phyloP scores from a whole-genome alignment of 2,329 filamentous ascomycete genomes.

The Phaeosphaeriaceae sp. region DNA sequence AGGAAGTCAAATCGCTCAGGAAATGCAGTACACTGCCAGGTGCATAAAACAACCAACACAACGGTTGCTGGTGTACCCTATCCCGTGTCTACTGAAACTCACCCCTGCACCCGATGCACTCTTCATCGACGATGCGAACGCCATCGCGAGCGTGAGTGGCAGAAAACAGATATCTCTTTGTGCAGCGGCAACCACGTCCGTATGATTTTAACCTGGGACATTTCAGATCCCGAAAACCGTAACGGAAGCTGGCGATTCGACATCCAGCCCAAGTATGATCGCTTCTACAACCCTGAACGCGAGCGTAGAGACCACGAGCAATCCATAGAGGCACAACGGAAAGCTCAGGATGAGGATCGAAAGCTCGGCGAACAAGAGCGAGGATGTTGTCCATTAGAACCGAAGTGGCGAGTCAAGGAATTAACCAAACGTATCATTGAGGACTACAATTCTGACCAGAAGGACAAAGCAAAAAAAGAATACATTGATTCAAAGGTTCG shows the following conservation, averaged over 20 bases:
- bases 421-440: slow-evolving; percentile 1
- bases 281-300: background rate
- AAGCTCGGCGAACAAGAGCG: background rate
- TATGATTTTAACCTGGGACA: slow-evolving; percentile 15
- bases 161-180: slow-evolving; percentile 11
- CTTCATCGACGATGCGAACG: slow-evolving; percentile 4
- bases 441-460: slow-evolving; percentile 4
- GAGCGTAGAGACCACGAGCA: background rate
- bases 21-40: background rate
- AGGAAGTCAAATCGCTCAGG: background rate
- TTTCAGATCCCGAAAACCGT: slow-evolving; percentile 17
- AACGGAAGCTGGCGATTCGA: slow-evolving; percentile 13
- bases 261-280: slow-evolving; percentile 5
- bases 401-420: background rate
- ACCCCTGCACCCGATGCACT: slow-evolving; percentile 2
- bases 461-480: background rate
- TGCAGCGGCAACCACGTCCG: slow-evolving; percentile 12
- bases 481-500: slow-evolving; percentile 2
- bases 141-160: background rate
- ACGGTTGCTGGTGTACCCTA: slow-evolving; percentile 1
- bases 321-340: background rate
- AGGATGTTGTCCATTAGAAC: background rate
- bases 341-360: background rate
- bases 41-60: background rate
- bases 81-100: slow-evolving; percentile 7